These are phyloP conservation scores for Aspergillus awamori DNA, from an alignment of 2,329 filamentous ascomycete genomes.

Conservation along the genomic window DNA sequence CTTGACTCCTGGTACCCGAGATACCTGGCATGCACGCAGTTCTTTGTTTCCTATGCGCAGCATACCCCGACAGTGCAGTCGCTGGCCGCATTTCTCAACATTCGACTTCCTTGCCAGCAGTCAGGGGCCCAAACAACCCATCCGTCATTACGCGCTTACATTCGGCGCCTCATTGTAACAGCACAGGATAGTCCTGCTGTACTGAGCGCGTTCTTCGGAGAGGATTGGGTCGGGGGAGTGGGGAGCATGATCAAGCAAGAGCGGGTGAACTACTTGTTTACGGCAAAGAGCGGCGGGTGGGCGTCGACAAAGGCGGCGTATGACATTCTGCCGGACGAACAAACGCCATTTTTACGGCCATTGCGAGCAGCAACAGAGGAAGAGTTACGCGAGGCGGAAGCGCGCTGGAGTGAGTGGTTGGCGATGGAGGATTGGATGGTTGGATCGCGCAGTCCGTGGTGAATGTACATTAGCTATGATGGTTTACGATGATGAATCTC, in stretches of 20 bases:
- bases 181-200: slow-evolving; percentile 84
- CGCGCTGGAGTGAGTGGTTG: slow-evolving; percentile 89
- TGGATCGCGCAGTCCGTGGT: slow-evolving; percentile 62
- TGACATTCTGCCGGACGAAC: slow-evolving; percentile 81
- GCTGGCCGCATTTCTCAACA: slow-evolving; percentile 87
- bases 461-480: slow-evolving; percentile 6
- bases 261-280: slow-evolving; percentile 89
- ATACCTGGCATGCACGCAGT: slow-evolving; percentile 81
- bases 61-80: slow-evolving; percentile 78
- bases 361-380: slow-evolving; percentile 72
- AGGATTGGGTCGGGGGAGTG: slow-evolving; percentile 79
- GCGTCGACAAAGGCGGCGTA: slow-evolving; percentile 85
- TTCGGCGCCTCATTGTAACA: slow-evolving; percentile 89
- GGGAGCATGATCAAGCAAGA: slow-evolving; percentile 84
- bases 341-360: slow-evolving; percentile 81
- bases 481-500: slow-evolving; percentile 26
- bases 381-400: slow-evolving; percentile 80
- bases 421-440: slow-evolving; percentile 99
- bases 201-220: slow-evolving; percentile 88
- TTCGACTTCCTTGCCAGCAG: slow-evolving; percentile 82
- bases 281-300: slow-evolving; percentile 90
- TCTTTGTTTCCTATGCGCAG: slow-evolving; percentile 88
- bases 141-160: slow-evolving; percentile 79
- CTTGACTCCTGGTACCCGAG: slow-evolving; percentile 90
- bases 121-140: slow-evolving; percentile 18